These are phyloP conservation scores for Sporothrix pseudoabietina DNA, from an alignment of 2,329 filamentous ascomycete genomes.

Conservation along the genomic window DNA sequence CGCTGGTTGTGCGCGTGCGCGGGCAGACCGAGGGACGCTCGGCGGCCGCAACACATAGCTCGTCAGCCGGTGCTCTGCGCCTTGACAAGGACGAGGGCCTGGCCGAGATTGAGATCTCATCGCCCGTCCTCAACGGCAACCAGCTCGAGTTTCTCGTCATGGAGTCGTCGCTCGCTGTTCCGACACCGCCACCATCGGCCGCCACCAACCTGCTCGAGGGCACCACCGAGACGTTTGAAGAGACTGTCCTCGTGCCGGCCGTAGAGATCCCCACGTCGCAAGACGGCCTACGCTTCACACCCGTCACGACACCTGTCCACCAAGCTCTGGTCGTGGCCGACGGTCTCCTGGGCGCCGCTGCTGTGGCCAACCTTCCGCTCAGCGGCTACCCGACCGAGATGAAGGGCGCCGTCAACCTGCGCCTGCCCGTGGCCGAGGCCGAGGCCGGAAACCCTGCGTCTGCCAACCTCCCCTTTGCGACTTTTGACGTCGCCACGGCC, in stretches of 20 bases:
- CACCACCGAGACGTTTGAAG: constrained; percentile 53
- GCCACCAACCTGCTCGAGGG: constrained; percentile 39
- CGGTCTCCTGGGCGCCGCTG: constrained; percentile 68
- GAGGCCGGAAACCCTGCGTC: no score
- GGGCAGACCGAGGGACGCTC: constrained; percentile 39
- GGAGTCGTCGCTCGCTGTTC: constrained; percentile 46
- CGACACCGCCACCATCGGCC: constrained; percentile 47
- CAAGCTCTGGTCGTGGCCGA: constrained; percentile 73
- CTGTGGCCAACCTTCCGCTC: constrained; percentile 50
- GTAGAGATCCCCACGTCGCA: constrained; percentile 70
- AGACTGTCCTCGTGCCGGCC: constrained; percentile 72
- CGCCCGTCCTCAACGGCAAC: constrained; percentile 60
- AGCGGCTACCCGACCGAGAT: constrained; percentile 48
- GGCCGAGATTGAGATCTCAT: constrained; percentile 63
- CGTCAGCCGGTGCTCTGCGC: background rate
- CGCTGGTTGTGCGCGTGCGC: constrained; percentile 63
- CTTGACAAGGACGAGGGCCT: constrained; percentile 47
- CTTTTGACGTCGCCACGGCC: constrained; percentile 66
- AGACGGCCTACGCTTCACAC: constrained; percentile 53
- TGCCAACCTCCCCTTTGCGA: constrained; percentile 50
- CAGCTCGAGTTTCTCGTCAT: constrained; percentile 66
- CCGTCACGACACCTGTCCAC: constrained; percentile 81
- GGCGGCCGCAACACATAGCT: constrained; percentile 38
- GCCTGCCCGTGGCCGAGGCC: constrained; percentile 46
- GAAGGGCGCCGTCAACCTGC: constrained; percentile 59